A percentile compares a stretch with the other conserved stretches of the same genome.
These are phyloP conservation scores for Phytophthora chlamydospora DNA, from an alignment of 352 stramenopile genomes.

Conservation along the genomic window DNA sequence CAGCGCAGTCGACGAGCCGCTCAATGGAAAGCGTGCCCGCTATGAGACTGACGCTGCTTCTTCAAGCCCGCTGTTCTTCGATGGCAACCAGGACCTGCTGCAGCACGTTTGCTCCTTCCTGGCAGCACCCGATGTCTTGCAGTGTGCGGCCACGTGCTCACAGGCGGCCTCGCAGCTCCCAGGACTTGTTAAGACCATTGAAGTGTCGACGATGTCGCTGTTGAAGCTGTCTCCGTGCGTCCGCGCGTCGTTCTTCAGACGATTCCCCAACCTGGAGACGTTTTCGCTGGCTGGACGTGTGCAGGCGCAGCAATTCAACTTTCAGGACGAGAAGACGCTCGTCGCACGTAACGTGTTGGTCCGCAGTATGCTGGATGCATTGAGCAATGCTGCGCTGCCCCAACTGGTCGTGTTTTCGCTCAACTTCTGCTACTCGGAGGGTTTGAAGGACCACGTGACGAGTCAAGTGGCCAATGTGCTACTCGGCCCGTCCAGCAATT, in stretches of 20 bases:
- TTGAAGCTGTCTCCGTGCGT: slow-evolving; percentile 21
- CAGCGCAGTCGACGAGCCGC: slow-evolving; percentile 9
- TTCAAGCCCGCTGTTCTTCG: slow-evolving; percentile 45
- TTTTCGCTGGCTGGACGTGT: slow-evolving; percentile 41
- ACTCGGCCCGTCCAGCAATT: slow-evolving; percentile 29
- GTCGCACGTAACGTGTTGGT: slow-evolving; percentile 49
- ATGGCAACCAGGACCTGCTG: slow-evolving; percentile 53
- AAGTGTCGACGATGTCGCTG: slow-evolving; percentile 34
- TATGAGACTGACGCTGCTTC: not conserved
- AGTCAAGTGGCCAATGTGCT: slow-evolving; percentile 43
- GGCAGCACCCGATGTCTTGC: slow-evolving; percentile 35
- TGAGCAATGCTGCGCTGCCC: slow-evolving; percentile 32
- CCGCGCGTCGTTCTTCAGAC: slow-evolving; percentile 38
- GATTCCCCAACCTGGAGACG: slow-evolving; percentile 46
- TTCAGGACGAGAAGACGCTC: slow-evolving; percentile 43
- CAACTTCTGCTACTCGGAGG: slow-evolving; percentile 56
- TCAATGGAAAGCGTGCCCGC: slow-evolving; percentile 23
- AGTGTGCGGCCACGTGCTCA: slow-evolving; percentile 44
- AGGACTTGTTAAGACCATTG: slow-evolving; percentile 42
- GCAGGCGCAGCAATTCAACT: slow-evolving; percentile 51
- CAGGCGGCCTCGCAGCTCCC: slow-evolving; percentile 39
- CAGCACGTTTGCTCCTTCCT: slow-evolving; percentile 55
- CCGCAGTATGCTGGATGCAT: slow-evolving; percentile 37
- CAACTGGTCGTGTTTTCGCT: slow-evolving; percentile 41
- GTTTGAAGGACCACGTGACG: slow-evolving; percentile 57